These are phyloP conservation scores for Ajuga chamaepitys DNA, from an alignment of 257 asterid genomes.

Conservation along the genomic window DNA sequence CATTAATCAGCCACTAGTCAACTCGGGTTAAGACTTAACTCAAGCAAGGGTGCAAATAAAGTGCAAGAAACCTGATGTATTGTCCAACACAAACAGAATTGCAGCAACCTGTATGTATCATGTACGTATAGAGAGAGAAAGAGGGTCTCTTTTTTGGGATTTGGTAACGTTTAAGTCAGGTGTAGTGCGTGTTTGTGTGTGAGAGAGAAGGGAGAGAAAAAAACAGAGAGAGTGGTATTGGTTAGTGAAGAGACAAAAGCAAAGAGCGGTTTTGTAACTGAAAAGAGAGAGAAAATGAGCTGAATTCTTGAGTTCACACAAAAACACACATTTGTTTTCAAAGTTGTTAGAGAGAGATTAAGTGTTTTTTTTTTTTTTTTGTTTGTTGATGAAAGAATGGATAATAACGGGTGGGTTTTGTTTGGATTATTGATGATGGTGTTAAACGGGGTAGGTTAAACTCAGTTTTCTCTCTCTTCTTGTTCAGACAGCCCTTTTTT, in stretches of 20 bases:
- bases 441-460: constrained; percentile 37
- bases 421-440: constrained; percentile 32
- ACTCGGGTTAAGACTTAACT: constrained; percentile 28
- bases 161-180: constrained; percentile 38
- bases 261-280: constrained; percentile 70
- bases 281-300: constrained; percentile 49
- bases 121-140: constrained; percentile 15
- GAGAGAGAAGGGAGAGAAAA: constrained; percentile 4
- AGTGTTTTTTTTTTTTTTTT: constrained; percentile 17
- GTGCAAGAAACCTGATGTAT: constrained; percentile 14
- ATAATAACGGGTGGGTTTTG: constrained; percentile 27
- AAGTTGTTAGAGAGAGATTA: constrained; percentile 16
- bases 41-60: constrained; percentile 10
- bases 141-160: constrained; percentile 13
- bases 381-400: constrained; percentile 27
- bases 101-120: constrained; percentile 14
- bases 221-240: constrained; percentile 31
- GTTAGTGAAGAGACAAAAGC: constrained; percentile 39
- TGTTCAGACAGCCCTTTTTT: constrained; percentile 16
- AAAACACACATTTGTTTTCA: constrained; percentile 12
- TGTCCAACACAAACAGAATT: constrained; percentile 2
- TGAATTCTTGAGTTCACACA: constrained; percentile 30
- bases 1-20: constrained; percentile 11
- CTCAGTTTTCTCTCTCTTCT: constrained; percentile 6
- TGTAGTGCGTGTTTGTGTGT: constrained; percentile 15